Evolutionary conservation across 2,329 filamentous ascomycete genomes (phyloP), one percentile per base, ranked within the genome.

Genomic region (Botrytis hyacinthi): DNA sequence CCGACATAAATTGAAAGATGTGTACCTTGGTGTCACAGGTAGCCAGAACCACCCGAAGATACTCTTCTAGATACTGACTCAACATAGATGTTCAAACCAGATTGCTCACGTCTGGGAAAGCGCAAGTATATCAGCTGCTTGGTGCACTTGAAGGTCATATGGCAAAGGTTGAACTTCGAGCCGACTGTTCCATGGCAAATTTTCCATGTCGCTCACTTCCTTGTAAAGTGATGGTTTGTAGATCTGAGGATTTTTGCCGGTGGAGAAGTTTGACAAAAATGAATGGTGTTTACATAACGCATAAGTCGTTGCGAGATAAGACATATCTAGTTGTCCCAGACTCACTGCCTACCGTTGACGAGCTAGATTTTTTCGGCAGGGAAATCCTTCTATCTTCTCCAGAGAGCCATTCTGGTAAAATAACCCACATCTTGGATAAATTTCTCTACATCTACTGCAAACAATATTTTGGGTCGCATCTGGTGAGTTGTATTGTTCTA

Each of bases 241-340:
- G 66, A 29, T 57, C 74, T n/a, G 71, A 70, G 9, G 72, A 73
- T 26, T 40, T 54, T 0, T 73, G 74, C 54, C 72, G 75, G 8
- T 77, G 76, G 76, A 75, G 76, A 61, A 70, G 73, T 29, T 51
- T 77, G 20, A 65, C 70, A 3, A 76, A 75, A 60, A 46, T 71
- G 10, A 73, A 72, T 5, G 75, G 76, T 3, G 75, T 77, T 57
- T 76, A 76, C 18, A 61, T 77, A 61, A 76, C 76, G 7, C 69
- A 71, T 14, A 67, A 75, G 40, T 74, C 62, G 3, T 57, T 75
- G 57, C 51, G 74, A 14, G 74, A 74, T 35, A 71, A 74, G 29
- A 63, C 72, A 44, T 76, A 76, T 71, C 73, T 76, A 9, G 73
- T 76, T 42, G 65, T 76, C 1, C 75, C 76, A 40, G 54, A 60